Conservation (phyloP, 306 rosid genomes). For the Inga laurina region DNA sequence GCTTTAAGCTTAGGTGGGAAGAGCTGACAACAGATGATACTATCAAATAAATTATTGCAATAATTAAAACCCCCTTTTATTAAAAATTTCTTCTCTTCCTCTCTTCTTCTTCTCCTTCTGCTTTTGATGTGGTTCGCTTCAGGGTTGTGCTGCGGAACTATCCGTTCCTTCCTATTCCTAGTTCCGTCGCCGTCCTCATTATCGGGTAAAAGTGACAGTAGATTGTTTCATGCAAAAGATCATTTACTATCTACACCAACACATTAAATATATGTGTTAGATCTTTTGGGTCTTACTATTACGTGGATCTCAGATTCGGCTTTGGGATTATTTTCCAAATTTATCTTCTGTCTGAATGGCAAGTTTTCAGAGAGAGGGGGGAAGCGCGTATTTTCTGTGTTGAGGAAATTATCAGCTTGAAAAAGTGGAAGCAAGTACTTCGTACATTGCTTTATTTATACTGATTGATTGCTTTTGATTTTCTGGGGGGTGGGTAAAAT, state of each 20-base stretch:
- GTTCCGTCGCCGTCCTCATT: conserved; percentile 32
- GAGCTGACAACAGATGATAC: conserved; percentile 6
- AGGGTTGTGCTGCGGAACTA: background rate
- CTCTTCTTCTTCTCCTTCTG: background rate
- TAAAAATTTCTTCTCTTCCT: background rate
- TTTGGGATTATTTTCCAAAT: background rate
- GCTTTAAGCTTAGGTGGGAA: background rate
- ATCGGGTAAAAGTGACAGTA: conserved; percentile 21
- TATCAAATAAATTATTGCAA: background rate
- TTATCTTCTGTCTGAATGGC: conserved; percentile 3
- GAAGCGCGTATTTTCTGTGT: conserved; percentile 10
- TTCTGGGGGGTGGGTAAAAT: background rate
- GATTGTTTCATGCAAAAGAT: conserved; percentile 34
- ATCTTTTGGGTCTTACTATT: conserved; percentile 29
- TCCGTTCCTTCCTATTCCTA: background rate
- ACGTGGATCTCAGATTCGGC: conserved; percentile 44
- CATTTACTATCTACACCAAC: conserved; percentile 28
- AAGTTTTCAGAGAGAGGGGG: background rate
- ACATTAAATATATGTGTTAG: conserved; percentile 8
- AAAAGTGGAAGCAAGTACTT: conserved; percentile 13
- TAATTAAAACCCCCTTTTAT: background rate
- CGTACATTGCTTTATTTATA: conserved; percentile 22
- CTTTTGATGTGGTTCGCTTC: conserved; percentile 41
- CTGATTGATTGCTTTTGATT: background rate
- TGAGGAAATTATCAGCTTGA: conserved; percentile 11